phyloP scores from a whole-genome alignment of 345 rosid genomes.

The Camelina neglecta region DNA sequence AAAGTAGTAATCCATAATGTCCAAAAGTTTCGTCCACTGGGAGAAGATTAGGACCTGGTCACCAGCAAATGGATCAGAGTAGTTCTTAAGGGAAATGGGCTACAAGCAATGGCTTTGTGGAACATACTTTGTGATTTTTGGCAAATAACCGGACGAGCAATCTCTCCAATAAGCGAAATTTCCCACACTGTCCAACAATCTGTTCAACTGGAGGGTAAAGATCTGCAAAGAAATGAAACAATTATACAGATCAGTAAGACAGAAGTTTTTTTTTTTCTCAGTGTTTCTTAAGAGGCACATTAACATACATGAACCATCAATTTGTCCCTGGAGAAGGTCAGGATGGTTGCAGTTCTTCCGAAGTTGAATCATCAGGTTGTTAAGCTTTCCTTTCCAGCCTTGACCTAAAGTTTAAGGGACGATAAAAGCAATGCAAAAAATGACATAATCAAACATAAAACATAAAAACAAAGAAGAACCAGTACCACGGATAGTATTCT shows the following conservation, averaged over 20 bases:
- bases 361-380: slow-evolving; percentile 79
- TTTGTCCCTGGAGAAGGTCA: slow-evolving; percentile 75
- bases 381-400: slow-evolving; percentile 73
- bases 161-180: slow-evolving; percentile 80
- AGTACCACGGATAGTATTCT: slow-evolving; percentile 56
- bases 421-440: background rate
- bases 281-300: slow-evolving; percentile 20
- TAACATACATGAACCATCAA: slow-evolving; percentile 70
- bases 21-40: slow-evolving; percentile 91
- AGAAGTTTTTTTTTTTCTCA: background rate
- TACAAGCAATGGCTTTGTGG: slow-evolving; percentile 4
- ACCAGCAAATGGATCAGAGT: slow-evolving; percentile 34
- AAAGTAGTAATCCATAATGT: slow-evolving; percentile 95
- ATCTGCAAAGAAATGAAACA: slow-evolving; percentile 48
- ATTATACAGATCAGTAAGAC: slow-evolving; percentile 12
- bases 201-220: slow-evolving; percentile 81
- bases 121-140: slow-evolving; percentile 76
- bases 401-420: slow-evolving; percentile 46
- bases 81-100: slow-evolving; percentile 21
- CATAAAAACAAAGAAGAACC: slow-evolving; percentile 7
- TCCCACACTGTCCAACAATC: slow-evolving; percentile 89
- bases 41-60: slow-evolving; percentile 79
- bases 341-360: slow-evolving; percentile 99
- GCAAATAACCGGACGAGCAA: slow-evolving; percentile 67
- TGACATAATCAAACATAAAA: slow-evolving; percentile 17